These are phyloP conservation scores for Pisolithus sp. DNA, from an alignment of 768 basidiomycete genomes.

Conservation along the genomic window DNA sequence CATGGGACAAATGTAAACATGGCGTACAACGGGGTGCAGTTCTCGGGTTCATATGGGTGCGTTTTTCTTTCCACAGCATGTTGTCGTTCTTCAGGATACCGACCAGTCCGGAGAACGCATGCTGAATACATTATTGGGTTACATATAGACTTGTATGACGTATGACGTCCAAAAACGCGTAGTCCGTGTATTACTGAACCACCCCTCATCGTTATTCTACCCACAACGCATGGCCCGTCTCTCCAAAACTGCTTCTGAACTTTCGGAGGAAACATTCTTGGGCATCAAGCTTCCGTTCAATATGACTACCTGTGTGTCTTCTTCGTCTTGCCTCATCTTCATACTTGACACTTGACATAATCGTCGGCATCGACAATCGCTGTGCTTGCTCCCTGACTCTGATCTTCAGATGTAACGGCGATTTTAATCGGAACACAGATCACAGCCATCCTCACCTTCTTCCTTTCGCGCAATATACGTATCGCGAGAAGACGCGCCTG, in stretches of 20 bases:
- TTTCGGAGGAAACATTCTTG: slow-evolving; percentile 48
- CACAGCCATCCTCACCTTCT: slow-evolving; percentile 71
- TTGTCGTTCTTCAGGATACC: neutral
- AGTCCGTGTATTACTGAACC: slow-evolving; percentile 35
- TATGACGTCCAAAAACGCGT: slow-evolving; percentile 68
- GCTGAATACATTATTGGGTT: neutral
- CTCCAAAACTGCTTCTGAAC: slow-evolving; percentile 21
- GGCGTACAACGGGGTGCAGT: slow-evolving; percentile 62
- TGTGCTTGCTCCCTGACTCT: neutral
- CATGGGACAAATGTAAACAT: slow-evolving; percentile 83
- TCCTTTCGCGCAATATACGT: slow-evolving; percentile 76
- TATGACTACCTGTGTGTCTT: slow-evolving; percentile 57
- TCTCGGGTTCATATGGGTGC: slow-evolving; percentile 68
- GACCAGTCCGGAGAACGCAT: neutral
- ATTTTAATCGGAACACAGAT: slow-evolving; percentile 71
- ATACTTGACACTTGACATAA: neutral
- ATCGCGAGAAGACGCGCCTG: slow-evolving; percentile 73
- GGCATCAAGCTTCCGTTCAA: slow-evolving; percentile 63
- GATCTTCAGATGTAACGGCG: slow-evolving; percentile 57
- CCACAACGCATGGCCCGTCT: slow-evolving; percentile 21
- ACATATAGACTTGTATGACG: slow-evolving; percentile 51
- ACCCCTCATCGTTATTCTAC: slow-evolving; percentile 24
- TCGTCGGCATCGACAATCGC: neutral
- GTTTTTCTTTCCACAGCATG: slow-evolving; percentile 9
- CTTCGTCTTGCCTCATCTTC: neutral